These are phyloP conservation scores for Dothiorella sarmentorum DNA, from an alignment of 2,329 filamentous ascomycete species.

Conservation along the genomic window DNA sequence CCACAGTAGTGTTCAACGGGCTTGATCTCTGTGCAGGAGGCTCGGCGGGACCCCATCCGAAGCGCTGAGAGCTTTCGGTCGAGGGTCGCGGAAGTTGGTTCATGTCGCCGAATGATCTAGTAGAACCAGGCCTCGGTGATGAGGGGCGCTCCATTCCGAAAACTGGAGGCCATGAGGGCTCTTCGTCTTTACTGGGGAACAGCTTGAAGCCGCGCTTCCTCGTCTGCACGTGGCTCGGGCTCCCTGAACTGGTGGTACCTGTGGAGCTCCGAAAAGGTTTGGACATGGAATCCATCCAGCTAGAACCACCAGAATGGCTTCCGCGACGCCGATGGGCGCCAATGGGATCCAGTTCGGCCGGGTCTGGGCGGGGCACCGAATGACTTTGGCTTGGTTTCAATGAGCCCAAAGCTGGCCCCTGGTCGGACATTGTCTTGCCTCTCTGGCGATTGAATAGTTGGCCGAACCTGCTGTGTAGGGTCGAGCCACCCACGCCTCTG, in stretches of 20 bases:
- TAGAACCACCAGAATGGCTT: conserved; percentile 50
- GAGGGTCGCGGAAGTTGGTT: conserved; percentile 36
- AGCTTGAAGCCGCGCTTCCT: conserved; percentile 49
- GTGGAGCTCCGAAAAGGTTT: conserved; percentile 33
- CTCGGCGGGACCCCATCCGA: conserved; percentile 32
- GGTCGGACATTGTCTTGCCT: conserved; percentile 58
- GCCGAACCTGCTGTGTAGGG: conserved; percentile 46
- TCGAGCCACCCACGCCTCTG: conserved; percentile 44
- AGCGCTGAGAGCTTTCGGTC: conserved; percentile 37
- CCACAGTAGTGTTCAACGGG: conserved; percentile 35
- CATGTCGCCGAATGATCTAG: conserved; percentile 51
- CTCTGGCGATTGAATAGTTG: conserved; percentile 61
- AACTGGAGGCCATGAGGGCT: conserved; percentile 41
- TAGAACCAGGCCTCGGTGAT: conserved; percentile 64
- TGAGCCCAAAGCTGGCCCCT: conserved; percentile 64
- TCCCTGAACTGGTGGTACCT: conserved; percentile 31
- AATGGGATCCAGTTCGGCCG: conserved; percentile 44
- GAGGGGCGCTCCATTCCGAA: conserved; percentile 39
- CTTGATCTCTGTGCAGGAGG: conserved; percentile 38
- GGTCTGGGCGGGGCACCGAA: conserved; percentile 64
- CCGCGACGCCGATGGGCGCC: conserved; percentile 54
- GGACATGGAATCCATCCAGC: conserved; percentile 52
- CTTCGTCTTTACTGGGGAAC: conserved; percentile 51
- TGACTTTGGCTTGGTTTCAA: conserved; percentile 71
- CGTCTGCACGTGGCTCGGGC: conserved; percentile 37